phyloP scores from a whole-genome alignment of 768 basidiomycete genomes.

The Pleurotus tuoliensis region DNA sequence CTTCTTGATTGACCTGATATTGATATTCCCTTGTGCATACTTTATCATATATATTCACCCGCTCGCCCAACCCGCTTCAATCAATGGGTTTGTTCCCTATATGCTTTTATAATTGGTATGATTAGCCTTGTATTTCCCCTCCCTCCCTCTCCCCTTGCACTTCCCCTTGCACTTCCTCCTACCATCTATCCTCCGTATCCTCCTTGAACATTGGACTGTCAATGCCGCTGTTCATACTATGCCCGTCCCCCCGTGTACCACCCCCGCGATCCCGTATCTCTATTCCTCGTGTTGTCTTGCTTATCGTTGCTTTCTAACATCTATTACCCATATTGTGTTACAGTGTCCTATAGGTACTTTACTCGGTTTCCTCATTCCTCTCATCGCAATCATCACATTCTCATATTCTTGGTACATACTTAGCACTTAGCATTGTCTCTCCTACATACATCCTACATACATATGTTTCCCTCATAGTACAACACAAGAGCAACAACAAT shows the following conservation, averaged over 20 bases:
- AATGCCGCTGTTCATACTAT: neutral
- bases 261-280: neutral
- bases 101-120: neutral
- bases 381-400: neutral
- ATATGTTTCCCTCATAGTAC: neutral
- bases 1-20: no score
- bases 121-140: neutral
- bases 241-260: neutral
- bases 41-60: neutral
- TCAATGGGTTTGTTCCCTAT: neutral
- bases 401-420: neutral
- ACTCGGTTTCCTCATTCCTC: neutral
- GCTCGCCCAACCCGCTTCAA: no score
- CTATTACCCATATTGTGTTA: neutral
- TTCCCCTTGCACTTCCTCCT: neutral
- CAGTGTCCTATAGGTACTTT: neutral
- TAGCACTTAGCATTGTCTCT: neutral
- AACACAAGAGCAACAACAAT: no score
- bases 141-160: neutral
- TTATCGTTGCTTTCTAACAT: conserved; percentile 1
- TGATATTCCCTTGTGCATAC: neutral
- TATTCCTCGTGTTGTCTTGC: conserved; percentile 2
- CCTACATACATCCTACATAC: neutral
- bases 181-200: neutral
- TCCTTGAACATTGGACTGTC: neutral